A percentile compares a stretch with the other conserved stretches of the same genome.
These are phyloP conservation scores for Colletotrichum plurivorum DNA, from an alignment of 2,329 filamentous ascomycete genomes.

Conservation along the genomic window DNA sequence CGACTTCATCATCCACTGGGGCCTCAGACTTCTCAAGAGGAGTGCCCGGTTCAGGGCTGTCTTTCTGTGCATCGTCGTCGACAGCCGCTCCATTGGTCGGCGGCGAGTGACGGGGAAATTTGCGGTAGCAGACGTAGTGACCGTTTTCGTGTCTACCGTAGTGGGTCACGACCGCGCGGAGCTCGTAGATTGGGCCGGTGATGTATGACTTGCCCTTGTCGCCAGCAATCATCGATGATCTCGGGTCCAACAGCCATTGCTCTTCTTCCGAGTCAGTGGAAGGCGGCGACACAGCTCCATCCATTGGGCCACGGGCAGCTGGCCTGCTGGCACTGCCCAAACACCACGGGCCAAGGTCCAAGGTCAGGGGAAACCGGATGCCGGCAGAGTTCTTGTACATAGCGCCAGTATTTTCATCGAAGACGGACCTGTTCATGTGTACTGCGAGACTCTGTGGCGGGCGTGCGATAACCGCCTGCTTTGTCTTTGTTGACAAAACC, in stretches of 20 bases:
- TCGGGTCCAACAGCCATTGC: constrained; percentile 79
- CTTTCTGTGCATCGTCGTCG: constrained; percentile 46
- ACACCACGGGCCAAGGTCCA: constrained; percentile 90
- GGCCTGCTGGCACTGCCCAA: constrained; percentile 70
- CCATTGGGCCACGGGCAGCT: constrained; percentile 42
- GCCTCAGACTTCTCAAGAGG: constrained; percentile 41
- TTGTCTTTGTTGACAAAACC: constrained; percentile 86
- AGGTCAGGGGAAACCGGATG: constrained; percentile 79
- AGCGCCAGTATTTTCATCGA: constrained; percentile 84
- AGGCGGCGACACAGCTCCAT: neutral
- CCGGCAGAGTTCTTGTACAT: constrained; percentile 87
- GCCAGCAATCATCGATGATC: constrained; percentile 79
- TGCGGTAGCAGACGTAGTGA: constrained; percentile 93
- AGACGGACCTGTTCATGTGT: constrained; percentile 93
- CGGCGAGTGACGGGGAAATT: constrained; percentile 64
- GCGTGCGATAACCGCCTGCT: constrained; percentile 88
- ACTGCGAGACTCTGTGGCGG: constrained; percentile 85
- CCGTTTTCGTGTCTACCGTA: constrained; percentile 94
- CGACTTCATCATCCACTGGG: constrained; percentile 35
- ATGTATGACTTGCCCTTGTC: constrained; percentile 64
- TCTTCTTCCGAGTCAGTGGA: constrained; percentile 59
- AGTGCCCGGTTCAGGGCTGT: constrained; percentile 42
- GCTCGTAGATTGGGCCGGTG: constrained; percentile 76
- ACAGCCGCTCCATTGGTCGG: constrained; percentile 39
- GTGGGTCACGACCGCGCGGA: constrained; percentile 89